Evolutionary conservation across 768 basidiomycete species (phyloP).

Genomic region (Brasilioporus rufonigricans): DNA sequence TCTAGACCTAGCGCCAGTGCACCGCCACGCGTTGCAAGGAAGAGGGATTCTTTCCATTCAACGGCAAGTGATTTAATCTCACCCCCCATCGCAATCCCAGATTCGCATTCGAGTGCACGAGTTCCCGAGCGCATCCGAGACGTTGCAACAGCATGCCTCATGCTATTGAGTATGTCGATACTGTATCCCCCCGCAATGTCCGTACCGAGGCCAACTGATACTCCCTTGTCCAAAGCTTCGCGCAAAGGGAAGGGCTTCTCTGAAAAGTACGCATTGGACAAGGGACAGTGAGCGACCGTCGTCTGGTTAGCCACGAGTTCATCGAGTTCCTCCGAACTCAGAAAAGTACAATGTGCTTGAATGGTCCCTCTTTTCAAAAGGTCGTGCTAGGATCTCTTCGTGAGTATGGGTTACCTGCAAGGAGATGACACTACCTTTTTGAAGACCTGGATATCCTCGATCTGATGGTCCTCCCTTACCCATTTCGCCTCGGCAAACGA

Average conservation of each 20-base stretch:
- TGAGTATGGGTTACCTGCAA: slow-evolving; percentile 7
- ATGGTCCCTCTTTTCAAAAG: slow-evolving; percentile 65
- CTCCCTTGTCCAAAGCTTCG: slow-evolving; percentile 62
- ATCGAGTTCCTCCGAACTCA: slow-evolving; percentile 48
- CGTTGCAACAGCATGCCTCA: slow-evolving; percentile 75
- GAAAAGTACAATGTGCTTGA: slow-evolving; percentile 89
- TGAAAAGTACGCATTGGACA: slow-evolving; percentile 89
- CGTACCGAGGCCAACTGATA: slow-evolving; percentile 78
- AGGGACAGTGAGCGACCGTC: slow-evolving; percentile 81
- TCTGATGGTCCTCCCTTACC: slow-evolving; percentile 58
- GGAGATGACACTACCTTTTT: slow-evolving; percentile 45
- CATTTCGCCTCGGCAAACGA: slow-evolving; percentile 72
- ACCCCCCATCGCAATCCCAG: background rate
- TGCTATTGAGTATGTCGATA: slow-evolving; percentile 70
- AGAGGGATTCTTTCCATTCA: slow-evolving; percentile 80
- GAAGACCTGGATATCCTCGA: slow-evolving; percentile 75
- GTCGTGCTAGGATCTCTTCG: slow-evolving; percentile 40
- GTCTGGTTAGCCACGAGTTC: slow-evolving; percentile 50
- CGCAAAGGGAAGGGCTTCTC: slow-evolving; percentile 63
- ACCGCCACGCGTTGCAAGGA: slow-evolving; percentile 80
- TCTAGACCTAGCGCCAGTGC: slow-evolving; percentile 64
- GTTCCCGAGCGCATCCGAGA: slow-evolving; percentile 67
- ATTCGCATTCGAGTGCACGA: slow-evolving; percentile 26
- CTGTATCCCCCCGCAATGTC: slow-evolving; percentile 89
- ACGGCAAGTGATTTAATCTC: slow-evolving; percentile 42